A percentile compares a stretch with the other conserved stretches of the same genome.
Conservation (phyloP, 345 rosid genomes). For the Eucalyptus virginea region DNA sequence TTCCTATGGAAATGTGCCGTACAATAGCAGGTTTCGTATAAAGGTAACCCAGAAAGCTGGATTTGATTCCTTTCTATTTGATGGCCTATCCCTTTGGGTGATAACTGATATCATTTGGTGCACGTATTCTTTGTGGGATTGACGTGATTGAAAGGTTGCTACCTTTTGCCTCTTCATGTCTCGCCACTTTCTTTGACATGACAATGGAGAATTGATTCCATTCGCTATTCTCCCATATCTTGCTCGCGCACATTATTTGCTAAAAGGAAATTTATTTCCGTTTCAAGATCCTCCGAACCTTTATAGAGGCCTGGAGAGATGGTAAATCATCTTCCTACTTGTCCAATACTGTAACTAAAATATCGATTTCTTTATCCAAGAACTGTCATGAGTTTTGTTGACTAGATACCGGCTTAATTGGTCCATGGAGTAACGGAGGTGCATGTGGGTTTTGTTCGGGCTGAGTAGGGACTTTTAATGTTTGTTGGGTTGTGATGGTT, state of each 20-base stretch:
- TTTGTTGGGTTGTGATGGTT: background rate
- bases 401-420: background rate
- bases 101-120: background rate
- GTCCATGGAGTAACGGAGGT: background rate
- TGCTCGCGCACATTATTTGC: background rate
- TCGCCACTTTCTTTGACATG: background rate
- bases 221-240: background rate
- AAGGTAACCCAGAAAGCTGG: background rate
- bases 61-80: background rate
- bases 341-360: background rate
- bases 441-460: background rate
- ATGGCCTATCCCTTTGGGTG: background rate
- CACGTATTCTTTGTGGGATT: background rate
- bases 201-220: background rate
- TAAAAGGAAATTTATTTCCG: background rate
- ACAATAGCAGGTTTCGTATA: background rate
- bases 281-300: background rate
- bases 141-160: background rate
- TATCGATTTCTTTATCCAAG: background rate
- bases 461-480: background rate
- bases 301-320: background rate
- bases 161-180: background rate
- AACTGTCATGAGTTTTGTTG: background rate
- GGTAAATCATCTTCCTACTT: background rate
- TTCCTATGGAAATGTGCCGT: background rate